A percentile compares a stretch with the other conserved stretches of the same genome.
phyloP scores from a whole-genome alignment of 2,329 filamentous ascomycete genomes.

The Penicillium decumbens region DNA sequence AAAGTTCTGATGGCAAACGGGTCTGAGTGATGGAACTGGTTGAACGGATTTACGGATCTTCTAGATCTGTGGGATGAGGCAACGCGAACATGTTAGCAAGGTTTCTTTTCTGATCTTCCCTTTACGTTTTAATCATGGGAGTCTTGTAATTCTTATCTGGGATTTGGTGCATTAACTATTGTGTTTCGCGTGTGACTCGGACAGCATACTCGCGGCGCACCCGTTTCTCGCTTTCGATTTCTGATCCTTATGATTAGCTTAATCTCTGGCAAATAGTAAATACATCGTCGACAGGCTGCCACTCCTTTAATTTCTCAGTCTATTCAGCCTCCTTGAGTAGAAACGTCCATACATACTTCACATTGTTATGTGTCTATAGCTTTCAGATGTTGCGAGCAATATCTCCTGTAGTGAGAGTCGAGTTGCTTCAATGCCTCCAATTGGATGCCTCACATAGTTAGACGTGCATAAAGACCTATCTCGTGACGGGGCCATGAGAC shows the following conservation, averaged over 20 bases:
- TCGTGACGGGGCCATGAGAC: not conserved
- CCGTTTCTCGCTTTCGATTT: constrained; percentile 4
- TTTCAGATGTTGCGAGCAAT: not conserved
- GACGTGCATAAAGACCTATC: not conserved
- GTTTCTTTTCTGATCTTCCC: constrained; percentile 7
- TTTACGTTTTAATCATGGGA: constrained; percentile 10
- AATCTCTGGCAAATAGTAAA: constrained; percentile 11
- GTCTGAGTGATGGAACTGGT: not conserved
- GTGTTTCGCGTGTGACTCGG: constrained; percentile 6
- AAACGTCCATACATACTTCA: not conserved
- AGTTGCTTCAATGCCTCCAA: not conserved
- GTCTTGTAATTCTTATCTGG: constrained; percentile 14
- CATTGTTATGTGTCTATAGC: not conserved
- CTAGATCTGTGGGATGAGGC: constrained; percentile 10
- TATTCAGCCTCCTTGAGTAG: not conserved
- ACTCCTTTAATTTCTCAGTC: not conserved
- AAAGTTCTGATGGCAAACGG: not conserved
- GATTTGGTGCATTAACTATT: constrained; percentile 3
- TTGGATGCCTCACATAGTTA: not conserved
- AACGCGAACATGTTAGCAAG: constrained; percentile 19
- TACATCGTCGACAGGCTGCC: constrained; percentile 2
- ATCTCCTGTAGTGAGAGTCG: not conserved
- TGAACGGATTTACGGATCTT: constrained; percentile 1
- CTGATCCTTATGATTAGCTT: constrained; percentile 9
- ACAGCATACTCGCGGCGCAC: constrained; percentile 14